These are phyloP conservation scores for Malus hybrid DNA, from an alignment of 331 rosid species.

Conservation along the genomic window DNA sequence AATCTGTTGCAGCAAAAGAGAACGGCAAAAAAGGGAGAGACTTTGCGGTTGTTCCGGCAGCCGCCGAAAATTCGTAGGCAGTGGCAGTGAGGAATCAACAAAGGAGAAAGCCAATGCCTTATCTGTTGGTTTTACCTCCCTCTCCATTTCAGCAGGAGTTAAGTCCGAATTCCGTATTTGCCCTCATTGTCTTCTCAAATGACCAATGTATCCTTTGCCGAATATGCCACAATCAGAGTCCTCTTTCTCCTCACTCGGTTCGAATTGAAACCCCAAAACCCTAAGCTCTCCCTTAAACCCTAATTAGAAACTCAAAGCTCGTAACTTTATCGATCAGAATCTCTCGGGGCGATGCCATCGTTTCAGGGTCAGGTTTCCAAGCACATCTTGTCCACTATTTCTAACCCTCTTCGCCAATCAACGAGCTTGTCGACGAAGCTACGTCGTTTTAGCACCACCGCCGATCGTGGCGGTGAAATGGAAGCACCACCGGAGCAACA, in stretches of 20 bases:
- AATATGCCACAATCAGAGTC: not conserved
- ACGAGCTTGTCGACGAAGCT: slow-evolving; percentile 9
- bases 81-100: not conserved
- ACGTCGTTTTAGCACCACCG: slow-evolving; percentile 37
- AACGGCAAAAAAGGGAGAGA: not conserved
- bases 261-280: not conserved
- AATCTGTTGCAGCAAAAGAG: not conserved
- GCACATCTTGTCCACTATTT: slow-evolving; percentile 17
- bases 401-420: slow-evolving; percentile 14
- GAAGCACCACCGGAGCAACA: slow-evolving; percentile 5
- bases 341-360: not conserved
- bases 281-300: not conserved
- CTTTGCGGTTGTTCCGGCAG: not conserved
- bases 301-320: not conserved
- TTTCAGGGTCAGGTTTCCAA: slow-evolving; percentile 20
- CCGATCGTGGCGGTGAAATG: slow-evolving; percentile 16
- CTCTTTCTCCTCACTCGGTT: no score
- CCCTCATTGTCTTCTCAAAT: not conserved
- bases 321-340: not conserved
- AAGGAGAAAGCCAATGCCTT: not conserved
- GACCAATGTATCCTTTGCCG: not conserved
- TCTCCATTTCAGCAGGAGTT: not conserved
- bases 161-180: not conserved
- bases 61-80: not conserved
- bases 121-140: not conserved